Percentiles rank a stretch among this genome's conserved stretches.
Evolutionary conservation across 2,329 filamentous ascomycete species (phyloP).

Genomic region (Tolypocladium inflatum): DNA sequence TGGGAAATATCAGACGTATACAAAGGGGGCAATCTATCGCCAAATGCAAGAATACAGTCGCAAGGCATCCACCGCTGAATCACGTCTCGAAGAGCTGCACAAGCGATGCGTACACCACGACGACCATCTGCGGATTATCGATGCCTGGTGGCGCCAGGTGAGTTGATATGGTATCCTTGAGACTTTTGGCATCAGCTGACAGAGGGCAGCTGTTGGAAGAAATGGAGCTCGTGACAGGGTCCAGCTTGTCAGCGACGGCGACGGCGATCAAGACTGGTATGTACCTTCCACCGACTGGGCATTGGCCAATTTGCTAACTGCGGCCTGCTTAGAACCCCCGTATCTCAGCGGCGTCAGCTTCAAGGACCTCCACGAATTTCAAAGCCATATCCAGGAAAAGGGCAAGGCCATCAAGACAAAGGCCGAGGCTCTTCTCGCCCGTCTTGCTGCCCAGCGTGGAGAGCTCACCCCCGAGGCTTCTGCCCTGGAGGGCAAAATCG

Average conservation of each 20-base stretch:
- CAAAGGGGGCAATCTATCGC: slow-evolving; percentile 89
- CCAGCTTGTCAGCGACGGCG: slow-evolving; percentile 23
- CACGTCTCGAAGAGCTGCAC: slow-evolving; percentile 69
- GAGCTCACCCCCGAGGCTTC: slow-evolving; percentile 57
- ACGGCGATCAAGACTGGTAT: slow-evolving; percentile 14
- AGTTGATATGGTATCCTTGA: slow-evolving; percentile 16
- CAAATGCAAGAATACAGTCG: slow-evolving; percentile 98
- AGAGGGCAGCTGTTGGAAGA: slow-evolving; percentile 49
- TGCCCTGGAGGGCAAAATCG: slow-evolving; percentile 66
- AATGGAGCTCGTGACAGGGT: slow-evolving; percentile 48
- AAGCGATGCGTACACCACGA: slow-evolving; percentile 77
- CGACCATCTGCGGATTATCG: slow-evolving; percentile 82
- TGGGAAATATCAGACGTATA: slow-evolving; percentile 22
- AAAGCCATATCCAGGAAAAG: slow-evolving; percentile 69
- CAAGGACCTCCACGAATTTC: slow-evolving; percentile 61
- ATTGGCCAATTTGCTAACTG: slow-evolving; percentile 10
- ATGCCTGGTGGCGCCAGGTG: slow-evolving; percentile 93
- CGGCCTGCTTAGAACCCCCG: slow-evolving; percentile 31
- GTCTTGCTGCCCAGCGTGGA: slow-evolving; percentile 40
- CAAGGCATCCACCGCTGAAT: slow-evolving; percentile 73
- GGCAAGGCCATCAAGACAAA: slow-evolving; percentile 67
- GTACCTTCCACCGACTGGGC: not conserved
- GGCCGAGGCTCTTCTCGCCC: slow-evolving; percentile 58
- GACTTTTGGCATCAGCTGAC: slow-evolving; percentile 1
- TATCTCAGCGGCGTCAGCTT: slow-evolving; percentile 52